phyloP scores from a whole-genome alignment of 2,329 filamentous ascomycete species.

The Lasiodiplodia sp. region DNA sequence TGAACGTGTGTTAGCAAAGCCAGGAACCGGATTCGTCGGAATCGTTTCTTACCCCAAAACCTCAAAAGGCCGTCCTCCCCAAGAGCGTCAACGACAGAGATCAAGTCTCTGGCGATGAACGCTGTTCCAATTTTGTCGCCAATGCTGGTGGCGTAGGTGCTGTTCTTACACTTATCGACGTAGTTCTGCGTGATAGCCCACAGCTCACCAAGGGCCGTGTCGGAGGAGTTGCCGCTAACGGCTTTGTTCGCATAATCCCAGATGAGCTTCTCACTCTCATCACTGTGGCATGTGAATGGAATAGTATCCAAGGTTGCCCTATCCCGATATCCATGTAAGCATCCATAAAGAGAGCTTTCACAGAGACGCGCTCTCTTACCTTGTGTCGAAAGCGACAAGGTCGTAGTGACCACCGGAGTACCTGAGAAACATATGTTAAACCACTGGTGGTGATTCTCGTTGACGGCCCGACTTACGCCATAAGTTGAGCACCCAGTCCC shows the following conservation, averaged over 20 bases:
- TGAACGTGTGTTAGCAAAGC: slow-evolving; percentile 35
- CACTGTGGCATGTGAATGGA: slow-evolving; percentile 33
- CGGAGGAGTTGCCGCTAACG: slow-evolving; percentile 28
- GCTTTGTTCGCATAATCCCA: background rate
- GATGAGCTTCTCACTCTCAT: background rate
- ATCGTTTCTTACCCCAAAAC: background rate
- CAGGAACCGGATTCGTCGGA: background rate
- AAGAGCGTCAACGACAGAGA: slow-evolving; percentile 54
- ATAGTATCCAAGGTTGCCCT: slow-evolving; percentile 30
- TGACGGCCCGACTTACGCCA: background rate
- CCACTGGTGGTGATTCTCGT: background rate
- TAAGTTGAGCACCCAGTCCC: background rate
- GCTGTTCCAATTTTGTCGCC: slow-evolving; percentile 53
- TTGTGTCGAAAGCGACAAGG: slow-evolving; percentile 29
- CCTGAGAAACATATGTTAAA: background rate
- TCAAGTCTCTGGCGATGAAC: slow-evolving; percentile 55
- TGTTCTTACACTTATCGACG: slow-evolving; percentile 28
- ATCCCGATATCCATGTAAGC: background rate
- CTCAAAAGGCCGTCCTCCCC: slow-evolving; percentile 48
- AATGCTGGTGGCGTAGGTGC: slow-evolving; percentile 36
- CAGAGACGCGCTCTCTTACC: background rate
- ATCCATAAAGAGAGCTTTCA: fast-evolving
- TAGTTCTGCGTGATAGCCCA: slow-evolving; percentile 30
- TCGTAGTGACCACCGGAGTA: slow-evolving; percentile 32
- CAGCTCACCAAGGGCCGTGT: slow-evolving; percentile 30